phyloP scores from a whole-genome alignment of 805 yeast species.

The Cyberlindnera samutprakarnensis region DNA sequence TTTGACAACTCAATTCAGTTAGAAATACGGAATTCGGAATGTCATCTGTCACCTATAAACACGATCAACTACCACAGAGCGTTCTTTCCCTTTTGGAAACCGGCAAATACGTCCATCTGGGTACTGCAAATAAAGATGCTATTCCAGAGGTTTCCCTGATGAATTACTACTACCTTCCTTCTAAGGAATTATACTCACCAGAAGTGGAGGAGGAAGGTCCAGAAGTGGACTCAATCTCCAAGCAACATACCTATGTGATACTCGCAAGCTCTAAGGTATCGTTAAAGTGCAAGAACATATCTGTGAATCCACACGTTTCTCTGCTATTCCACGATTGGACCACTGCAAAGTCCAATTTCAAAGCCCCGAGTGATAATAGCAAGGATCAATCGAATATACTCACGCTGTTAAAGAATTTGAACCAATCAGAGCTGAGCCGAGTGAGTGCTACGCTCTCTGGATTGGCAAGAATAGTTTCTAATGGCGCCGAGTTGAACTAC shows the following conservation, averaged over 20 bases:
- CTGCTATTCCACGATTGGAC: constrained; percentile 89
- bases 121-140: constrained; percentile 54
- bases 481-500: constrained; percentile 43
- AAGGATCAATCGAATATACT: constrained; percentile 34
- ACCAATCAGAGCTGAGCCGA: constrained; percentile 71
- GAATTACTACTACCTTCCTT: constrained; percentile 72
- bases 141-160: constrained; percentile 84
- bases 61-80: constrained; percentile 28
- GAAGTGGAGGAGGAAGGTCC: constrained; percentile 13
- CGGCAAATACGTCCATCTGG: constrained; percentile 74
- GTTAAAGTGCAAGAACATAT: constrained; percentile 64
- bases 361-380: constrained; percentile 22
- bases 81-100: constrained; percentile 42
- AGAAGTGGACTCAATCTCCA: constrained; percentile 21
- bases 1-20: too few relatives aligned
- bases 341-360: constrained; percentile 41
- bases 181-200: constrained; percentile 25
- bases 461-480: constrained; percentile 47
- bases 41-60: constrained; percentile 22
- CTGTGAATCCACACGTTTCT: constrained; percentile 69
- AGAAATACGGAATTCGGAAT: constrained; percentile 5
- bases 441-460: constrained; percentile 82
- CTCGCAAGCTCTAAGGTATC: constrained; percentile 69
- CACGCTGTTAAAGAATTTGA: constrained; percentile 64
- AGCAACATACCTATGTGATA: constrained; percentile 45